These are phyloP conservation scores for Cladosporium halotolerans DNA, from an alignment of 2,329 filamentous ascomycete genomes.

Conservation along the genomic window DNA sequence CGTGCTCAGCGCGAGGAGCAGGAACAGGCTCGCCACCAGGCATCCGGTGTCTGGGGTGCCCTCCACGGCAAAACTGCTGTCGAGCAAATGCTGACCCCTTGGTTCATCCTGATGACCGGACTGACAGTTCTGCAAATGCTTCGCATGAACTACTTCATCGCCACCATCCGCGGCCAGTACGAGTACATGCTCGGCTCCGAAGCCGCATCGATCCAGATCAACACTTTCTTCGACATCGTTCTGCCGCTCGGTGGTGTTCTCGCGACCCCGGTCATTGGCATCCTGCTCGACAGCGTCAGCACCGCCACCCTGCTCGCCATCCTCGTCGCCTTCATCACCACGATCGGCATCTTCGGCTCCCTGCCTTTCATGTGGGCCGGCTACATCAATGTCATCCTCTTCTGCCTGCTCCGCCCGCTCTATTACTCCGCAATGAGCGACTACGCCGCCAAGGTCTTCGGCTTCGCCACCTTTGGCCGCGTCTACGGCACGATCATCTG, in stretches of 20 bases:
- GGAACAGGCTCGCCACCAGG: constrained; percentile 16
- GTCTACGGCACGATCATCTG: constrained; percentile 88
- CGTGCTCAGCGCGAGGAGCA: constrained; percentile 50
- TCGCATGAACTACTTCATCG: constrained; percentile 84
- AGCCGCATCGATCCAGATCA: constrained; percentile 59
- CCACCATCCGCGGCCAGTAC: constrained; percentile 77
- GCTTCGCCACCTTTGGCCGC: constrained; percentile 86
- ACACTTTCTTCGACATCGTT: constrained; percentile 76
- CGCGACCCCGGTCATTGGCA: constrained; percentile 80
- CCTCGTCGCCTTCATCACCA: constrained; percentile 65
- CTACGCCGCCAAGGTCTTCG: constrained; percentile 86
- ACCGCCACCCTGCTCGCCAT: constrained; percentile 63
- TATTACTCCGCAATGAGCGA: constrained; percentile 83
- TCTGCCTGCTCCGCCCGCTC: constrained; percentile 77
- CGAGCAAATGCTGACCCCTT: constrained; percentile 69
- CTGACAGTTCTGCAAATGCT: constrained; percentile 53
- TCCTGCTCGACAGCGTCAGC: constrained; percentile 68
- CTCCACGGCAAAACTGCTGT: constrained; percentile 66
- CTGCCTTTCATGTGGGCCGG: constrained; percentile 65
- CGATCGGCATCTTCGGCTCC: constrained; percentile 72
- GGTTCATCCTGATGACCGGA: constrained; percentile 77
- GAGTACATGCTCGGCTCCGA: constrained; percentile 64
- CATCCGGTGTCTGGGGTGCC: constrained; percentile 70
- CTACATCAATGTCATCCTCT: constrained; percentile 69
- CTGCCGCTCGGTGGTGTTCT: constrained; percentile 74